These are phyloP conservation scores for barrel medic (Medicago truncatula) DNA, from an alignment of 306 rosid species.

Conservation along the genomic window DNA sequence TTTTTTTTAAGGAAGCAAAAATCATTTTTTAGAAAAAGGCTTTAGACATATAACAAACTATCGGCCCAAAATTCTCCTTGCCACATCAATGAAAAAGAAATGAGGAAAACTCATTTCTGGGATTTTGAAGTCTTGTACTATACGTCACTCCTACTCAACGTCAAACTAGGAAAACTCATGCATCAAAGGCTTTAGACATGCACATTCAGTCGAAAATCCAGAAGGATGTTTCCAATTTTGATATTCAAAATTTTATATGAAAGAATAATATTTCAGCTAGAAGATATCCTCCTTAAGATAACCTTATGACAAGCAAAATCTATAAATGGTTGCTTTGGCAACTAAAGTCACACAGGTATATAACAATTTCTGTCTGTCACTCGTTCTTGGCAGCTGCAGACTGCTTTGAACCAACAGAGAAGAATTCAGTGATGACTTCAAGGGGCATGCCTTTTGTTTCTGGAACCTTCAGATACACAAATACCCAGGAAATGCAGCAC, in stretches of 20 bases:
- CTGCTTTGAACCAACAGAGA: slow-evolving; percentile 68
- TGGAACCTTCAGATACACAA: slow-evolving; percentile 75
- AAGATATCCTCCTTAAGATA: slow-evolving; percentile 28
- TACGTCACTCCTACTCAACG: not conserved
- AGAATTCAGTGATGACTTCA: slow-evolving; percentile 83
- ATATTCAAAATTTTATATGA: slow-evolving; percentile 47
- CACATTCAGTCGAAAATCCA: slow-evolving; percentile 15
- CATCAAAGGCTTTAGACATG: slow-evolving; percentile 1
- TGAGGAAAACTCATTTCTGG: not conserved
- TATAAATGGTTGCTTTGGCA: slow-evolving; percentile 27
- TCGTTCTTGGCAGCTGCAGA: slow-evolving; percentile 55
- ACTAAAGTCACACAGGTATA: slow-evolving; percentile 36
- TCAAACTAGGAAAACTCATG: not conserved
- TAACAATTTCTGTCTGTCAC: slow-evolving; percentile 36
- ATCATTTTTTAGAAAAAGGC: too few species aligned
- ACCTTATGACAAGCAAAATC: slow-evolving; percentile 41
- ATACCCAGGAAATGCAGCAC: slow-evolving; percentile 69
- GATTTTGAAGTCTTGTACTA: not conserved
- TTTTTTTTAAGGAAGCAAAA: too few species aligned
- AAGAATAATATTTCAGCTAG: slow-evolving; percentile 44
- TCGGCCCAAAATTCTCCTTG: not conserved
- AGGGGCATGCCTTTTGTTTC: slow-evolving; percentile 97
- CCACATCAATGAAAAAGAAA: not conserved
- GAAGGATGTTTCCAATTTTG: slow-evolving; percentile 22
- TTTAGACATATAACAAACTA: too few species aligned